Conservation (phyloP, 2,329 filamentous ascomycete genomes). For the Raffaelea deltoideospora region DNA sequence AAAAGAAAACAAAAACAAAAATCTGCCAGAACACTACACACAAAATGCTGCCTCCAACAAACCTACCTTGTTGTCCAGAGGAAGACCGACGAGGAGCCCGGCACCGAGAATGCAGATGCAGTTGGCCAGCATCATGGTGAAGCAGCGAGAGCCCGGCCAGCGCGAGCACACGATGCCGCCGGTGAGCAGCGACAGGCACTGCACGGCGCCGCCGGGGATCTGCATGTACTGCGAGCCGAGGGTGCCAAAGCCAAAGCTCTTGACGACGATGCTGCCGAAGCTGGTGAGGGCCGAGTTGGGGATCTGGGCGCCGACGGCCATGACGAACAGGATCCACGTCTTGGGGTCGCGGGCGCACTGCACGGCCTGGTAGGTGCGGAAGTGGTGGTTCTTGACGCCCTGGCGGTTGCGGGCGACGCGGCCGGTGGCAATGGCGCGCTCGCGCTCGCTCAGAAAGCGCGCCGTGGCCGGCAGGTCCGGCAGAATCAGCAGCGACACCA, state of each 20-base stretch:
- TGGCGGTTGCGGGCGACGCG: conserved; percentile 24
- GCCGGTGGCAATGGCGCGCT: conserved; percentile 22
- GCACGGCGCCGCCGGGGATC: conserved; percentile 25
- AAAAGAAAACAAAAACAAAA: too few species aligned
- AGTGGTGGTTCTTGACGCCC: conserved; percentile 23
- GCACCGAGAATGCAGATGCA: conserved; percentile 37
- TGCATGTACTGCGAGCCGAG: conserved; percentile 25
- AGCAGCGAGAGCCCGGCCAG: conserved; percentile 35
- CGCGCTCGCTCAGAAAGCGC: conserved; percentile 19
- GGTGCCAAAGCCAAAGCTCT: conserved; percentile 18
- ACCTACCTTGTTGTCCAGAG: conserved; percentile 4
- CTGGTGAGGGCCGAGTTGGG: conserved; percentile 27
- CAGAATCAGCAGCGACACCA: conserved; percentile 13
- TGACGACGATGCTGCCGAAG: conserved; percentile 26
- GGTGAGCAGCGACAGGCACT: conserved; percentile 35
- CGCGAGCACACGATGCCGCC: conserved; percentile 35
- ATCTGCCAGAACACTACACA: too few species aligned
- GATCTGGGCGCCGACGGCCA: conserved; percentile 18
- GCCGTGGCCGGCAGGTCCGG: conserved; percentile 20
- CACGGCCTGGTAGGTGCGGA: conserved; percentile 16
- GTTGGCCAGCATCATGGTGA: conserved; percentile 41
- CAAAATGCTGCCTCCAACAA: too few species aligned
- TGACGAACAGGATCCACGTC: conserved; percentile 14
- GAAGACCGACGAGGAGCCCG: conserved; percentile 32
- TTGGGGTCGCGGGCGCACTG: conserved; percentile 16